phyloP scores from a whole-genome alignment of 1,139 yeast genomes.

The Debaryomyces nepalensis region DNA sequence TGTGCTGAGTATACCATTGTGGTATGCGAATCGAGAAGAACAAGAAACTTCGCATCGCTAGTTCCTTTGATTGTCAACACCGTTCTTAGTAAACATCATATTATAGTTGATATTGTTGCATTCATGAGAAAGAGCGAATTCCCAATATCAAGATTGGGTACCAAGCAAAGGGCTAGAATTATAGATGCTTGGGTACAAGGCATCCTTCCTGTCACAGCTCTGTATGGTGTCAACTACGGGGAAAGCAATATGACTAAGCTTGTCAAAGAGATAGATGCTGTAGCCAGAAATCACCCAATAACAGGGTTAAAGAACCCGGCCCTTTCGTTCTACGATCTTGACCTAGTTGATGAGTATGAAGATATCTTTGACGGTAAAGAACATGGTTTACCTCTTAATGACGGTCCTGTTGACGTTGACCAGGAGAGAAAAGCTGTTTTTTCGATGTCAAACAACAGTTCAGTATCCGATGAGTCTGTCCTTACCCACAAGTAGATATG shows the following conservation, averaged over 20 bases:
- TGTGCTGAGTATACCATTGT: conserved; percentile 84
- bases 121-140: conserved; percentile 70
- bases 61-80: conserved; percentile 85
- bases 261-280: conserved; percentile 54
- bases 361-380: conserved; percentile 38
- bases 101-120: conserved; percentile 84
- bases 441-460: conserved; percentile 13
- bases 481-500: not conserved
- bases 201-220: conserved; percentile 47
- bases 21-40: conserved; percentile 66
- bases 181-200: conserved; percentile 61
- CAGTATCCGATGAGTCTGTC: conserved; percentile 6
- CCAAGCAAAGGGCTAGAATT: conserved; percentile 75
- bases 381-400: conserved; percentile 36
- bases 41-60: conserved; percentile 65
- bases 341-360: conserved; percentile 26
- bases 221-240: conserved; percentile 64
- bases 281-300: conserved; percentile 46
- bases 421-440: conserved; percentile 13
- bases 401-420: conserved; percentile 13
- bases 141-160: conserved; percentile 73
- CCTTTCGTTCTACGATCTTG: conserved; percentile 44
- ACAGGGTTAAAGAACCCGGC: conserved; percentile 53
- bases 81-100: conserved; percentile 78
- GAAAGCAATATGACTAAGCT: conserved; percentile 63